phyloP scores from a whole-genome alignment of 306 rosid genomes.

The Casuarina equisetifolia region DNA sequence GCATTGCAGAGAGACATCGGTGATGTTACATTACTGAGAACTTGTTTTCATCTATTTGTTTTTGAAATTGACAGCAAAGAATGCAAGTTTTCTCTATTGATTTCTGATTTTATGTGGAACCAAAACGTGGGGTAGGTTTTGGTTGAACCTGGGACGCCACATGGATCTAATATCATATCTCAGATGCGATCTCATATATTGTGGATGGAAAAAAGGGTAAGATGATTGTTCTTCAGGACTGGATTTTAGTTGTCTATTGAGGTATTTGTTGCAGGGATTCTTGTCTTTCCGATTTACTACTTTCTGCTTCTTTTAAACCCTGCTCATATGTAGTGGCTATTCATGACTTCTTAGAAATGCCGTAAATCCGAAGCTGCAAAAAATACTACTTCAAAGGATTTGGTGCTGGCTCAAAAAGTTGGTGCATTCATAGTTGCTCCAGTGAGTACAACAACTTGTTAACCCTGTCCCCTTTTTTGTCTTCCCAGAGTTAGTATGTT shows the following conservation, averaged over 20 bases:
- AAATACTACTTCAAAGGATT: slow-evolving; percentile 54
- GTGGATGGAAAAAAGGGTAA: slow-evolving; percentile 93
- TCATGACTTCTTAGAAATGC: slow-evolving; percentile 49
- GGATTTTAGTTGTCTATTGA: slow-evolving; percentile 9
- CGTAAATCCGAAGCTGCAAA: slow-evolving; percentile 50
- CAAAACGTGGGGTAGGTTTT: slow-evolving; percentile 54
- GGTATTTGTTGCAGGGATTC: not conserved
- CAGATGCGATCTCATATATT: slow-evolving; percentile 92
- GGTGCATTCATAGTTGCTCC: slow-evolving; percentile 91
- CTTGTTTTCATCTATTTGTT: not conserved
- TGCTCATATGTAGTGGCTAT: slow-evolving; percentile 22
- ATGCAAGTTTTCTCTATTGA: slow-evolving; percentile 19
- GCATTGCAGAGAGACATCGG: not conserved
- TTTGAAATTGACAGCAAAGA: slow-evolving; percentile 1
- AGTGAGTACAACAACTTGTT: slow-evolving; percentile 49
- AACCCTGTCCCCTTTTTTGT: slow-evolving; percentile 3
- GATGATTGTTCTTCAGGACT: slow-evolving; percentile 14
- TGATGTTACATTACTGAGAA: not conserved
- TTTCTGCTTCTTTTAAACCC: slow-evolving; percentile 11
- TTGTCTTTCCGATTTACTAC: not conserved
- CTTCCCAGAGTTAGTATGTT: slow-evolving; percentile 7
- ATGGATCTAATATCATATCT: slow-evolving; percentile 83
- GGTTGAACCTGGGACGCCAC: slow-evolving; percentile 94
- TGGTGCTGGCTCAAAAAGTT: slow-evolving; percentile 50
- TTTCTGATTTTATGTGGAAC: slow-evolving; percentile 17